phyloP scores from a whole-genome alignment of 2,329 filamentous ascomycete genomes.

The Aspergillus tamarii region DNA sequence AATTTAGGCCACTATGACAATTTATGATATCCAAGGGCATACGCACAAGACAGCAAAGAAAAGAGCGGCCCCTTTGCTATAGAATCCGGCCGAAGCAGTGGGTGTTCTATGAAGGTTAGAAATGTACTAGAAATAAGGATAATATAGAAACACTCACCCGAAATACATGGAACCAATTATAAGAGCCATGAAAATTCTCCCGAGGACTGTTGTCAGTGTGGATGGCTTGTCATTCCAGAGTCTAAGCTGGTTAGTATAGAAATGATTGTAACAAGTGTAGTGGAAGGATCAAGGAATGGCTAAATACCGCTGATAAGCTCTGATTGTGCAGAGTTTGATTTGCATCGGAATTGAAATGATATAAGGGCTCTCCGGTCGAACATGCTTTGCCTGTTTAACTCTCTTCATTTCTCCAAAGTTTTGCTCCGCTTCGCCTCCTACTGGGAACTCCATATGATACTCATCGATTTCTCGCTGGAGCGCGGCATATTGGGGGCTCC shows the following conservation, averaged over 20 bases:
- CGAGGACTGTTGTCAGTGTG: conserved; percentile 66
- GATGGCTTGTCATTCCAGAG: conserved; percentile 75
- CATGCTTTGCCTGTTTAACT: conserved; percentile 41
- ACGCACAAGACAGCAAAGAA: conserved; percentile 87
- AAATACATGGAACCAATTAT: conserved; percentile 67
- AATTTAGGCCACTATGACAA: conserved; percentile 61
- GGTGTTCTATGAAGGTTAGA: conserved; percentile 68
- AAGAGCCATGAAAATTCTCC: conserved; percentile 74
- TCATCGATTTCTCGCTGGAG: conserved; percentile 40
- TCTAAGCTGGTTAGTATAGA: conserved; percentile 39
- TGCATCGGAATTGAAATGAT: conserved; percentile 79
- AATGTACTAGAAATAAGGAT: neutral
- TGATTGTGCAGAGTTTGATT: conserved; percentile 76
- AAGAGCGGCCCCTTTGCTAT: conserved; percentile 73
- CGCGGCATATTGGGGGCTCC: conserved; percentile 34
- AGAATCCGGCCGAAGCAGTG: conserved; percentile 71
- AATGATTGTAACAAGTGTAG: neutral
- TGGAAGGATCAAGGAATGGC: neutral
- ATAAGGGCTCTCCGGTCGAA: conserved; percentile 60
- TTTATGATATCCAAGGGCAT: conserved; percentile 54
- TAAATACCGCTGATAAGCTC: conserved; percentile 69
- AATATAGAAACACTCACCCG: conserved; percentile 21
- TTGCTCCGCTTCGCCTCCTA: conserved; percentile 34
- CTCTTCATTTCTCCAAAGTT: conserved; percentile 37
- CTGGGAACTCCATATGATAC: conserved; percentile 36